These are phyloP conservation scores for Ilex asprella DNA, from an alignment of 257 asterid genomes.

Conservation along the genomic window DNA sequence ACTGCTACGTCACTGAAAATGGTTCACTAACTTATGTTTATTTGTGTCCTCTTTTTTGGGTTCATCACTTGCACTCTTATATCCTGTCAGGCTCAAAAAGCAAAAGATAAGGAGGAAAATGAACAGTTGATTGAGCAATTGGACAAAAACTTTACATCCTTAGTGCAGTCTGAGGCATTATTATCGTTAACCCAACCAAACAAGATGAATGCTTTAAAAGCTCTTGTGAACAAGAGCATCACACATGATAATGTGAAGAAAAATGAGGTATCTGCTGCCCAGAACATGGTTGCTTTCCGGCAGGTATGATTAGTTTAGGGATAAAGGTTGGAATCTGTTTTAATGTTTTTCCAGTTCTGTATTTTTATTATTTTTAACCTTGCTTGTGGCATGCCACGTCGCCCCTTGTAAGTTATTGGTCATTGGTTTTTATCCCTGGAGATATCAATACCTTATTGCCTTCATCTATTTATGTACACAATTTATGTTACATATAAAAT, in stretches of 20 bases:
- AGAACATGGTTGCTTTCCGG: slow-evolving; percentile 29
- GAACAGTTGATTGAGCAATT: slow-evolving; percentile 61
- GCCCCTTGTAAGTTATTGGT: neutral
- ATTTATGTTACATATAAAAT: neutral
- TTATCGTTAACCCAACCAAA: slow-evolving; percentile 68
- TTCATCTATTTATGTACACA: too few relatives aligned
- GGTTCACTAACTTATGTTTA: neutral
- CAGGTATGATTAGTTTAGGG: slow-evolving; percentile 28
- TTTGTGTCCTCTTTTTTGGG: neutral
- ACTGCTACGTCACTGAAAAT: neutral
- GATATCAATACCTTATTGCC: neutral
- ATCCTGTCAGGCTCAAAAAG: slow-evolving; percentile 75
- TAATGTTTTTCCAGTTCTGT: slow-evolving; percentile 2
- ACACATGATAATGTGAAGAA: slow-evolving; percentile 36
- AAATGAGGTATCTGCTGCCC: slow-evolving; percentile 24
- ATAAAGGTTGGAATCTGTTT: neutral
- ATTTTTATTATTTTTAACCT: neutral
- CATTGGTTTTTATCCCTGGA: neutral
- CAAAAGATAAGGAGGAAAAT: slow-evolving; percentile 89
- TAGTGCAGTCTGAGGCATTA: slow-evolving; percentile 73
- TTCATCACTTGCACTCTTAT: slow-evolving; percentile 13
- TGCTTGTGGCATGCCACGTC: neutral
- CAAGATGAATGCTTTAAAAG: slow-evolving; percentile 63
- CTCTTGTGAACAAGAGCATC: slow-evolving; percentile 51
- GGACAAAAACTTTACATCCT: slow-evolving; percentile 67